These are phyloP conservation scores for Cladosporium sp. DNA, from an alignment of 2,329 filamentous ascomycete genomes.

Conservation along the genomic window DNA sequence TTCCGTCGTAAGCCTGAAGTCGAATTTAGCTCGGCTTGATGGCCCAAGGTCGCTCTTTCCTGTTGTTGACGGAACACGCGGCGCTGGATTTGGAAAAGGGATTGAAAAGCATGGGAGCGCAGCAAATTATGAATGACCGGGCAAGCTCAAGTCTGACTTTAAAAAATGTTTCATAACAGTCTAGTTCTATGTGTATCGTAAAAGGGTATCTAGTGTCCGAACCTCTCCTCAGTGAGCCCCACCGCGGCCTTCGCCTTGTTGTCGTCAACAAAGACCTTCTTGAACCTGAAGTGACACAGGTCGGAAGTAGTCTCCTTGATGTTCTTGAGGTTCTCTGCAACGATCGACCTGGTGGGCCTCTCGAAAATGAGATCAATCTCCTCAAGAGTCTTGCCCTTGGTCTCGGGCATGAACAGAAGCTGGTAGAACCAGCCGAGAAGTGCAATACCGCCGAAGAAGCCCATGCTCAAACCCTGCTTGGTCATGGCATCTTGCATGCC, in stretches of 20 bases:
- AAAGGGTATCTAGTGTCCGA: conserved; percentile 14
- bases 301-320: conserved; percentile 48
- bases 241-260: conserved; percentile 20
- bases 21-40: not conserved
- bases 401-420: conserved; percentile 74
- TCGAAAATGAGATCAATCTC: conserved; percentile 70
- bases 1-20: not conserved
- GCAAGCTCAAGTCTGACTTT: not conserved
- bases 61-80: not conserved
- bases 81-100: not conserved
- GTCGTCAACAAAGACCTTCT: conserved; percentile 49
- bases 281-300: conserved; percentile 45
- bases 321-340: conserved; percentile 58
- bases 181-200: conserved; percentile 12
- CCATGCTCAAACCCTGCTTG: conserved; percentile 63
- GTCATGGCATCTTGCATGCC: conserved; percentile 69
- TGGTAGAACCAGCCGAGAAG: conserved; percentile 71
- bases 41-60: conserved; percentile 11
- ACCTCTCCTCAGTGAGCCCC: conserved; percentile 15
- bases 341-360: conserved; percentile 62
- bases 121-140: not conserved
- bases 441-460: conserved; percentile 74
- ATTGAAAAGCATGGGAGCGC: not conserved
- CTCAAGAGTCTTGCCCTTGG: conserved; percentile 67
- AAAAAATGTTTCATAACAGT: not conserved